A percentile compares a stretch with the other conserved stretches of the same genome.
Conservation (phyloP, 352 stramenopile genomes). For the Globisporangium recalcitrans region DNA sequence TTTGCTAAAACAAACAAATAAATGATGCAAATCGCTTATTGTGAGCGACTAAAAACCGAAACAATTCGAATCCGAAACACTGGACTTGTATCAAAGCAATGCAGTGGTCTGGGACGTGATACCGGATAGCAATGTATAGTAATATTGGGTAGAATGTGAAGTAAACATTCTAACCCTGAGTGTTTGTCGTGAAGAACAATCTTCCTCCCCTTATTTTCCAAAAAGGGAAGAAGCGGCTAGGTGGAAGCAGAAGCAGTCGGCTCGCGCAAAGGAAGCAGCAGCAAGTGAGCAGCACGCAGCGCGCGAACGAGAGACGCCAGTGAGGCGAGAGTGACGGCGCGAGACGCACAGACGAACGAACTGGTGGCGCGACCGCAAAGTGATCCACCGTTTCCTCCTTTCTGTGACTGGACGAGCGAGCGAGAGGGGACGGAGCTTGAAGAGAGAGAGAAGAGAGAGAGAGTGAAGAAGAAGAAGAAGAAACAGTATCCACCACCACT, state of each 20-base stretch:
- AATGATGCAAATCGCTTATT: too few relatives aligned
- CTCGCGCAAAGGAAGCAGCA: neutral
- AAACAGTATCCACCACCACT: conserved; percentile 16
- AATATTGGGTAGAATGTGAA: too few relatives aligned
- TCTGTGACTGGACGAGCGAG: neutral
- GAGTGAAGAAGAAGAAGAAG: too few relatives aligned
- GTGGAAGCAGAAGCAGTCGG: conserved; percentile 5
- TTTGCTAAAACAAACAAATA: too few relatives aligned
- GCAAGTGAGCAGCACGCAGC: neutral
- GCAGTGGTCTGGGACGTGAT: neutral
- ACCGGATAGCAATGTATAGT: neutral
- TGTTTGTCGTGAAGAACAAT: conserved; percentile 3
- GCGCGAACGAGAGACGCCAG: conserved; percentile 1
- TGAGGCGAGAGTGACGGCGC: neutral
- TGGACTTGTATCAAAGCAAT: neutral
- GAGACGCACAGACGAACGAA: neutral
- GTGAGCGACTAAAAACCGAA: too few relatives aligned
- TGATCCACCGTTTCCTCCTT: too few relatives aligned
- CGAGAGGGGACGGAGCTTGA: conserved; percentile 3
- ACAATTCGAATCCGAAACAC: too few relatives aligned
- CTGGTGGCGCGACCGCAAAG: too few relatives aligned
- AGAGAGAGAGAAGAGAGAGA: conserved; percentile 21
- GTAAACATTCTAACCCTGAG: too few relatives aligned
- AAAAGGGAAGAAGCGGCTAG: conserved; percentile 1
- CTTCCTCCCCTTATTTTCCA: neutral